A percentile compares a stretch with the other conserved stretches of the same genome.
phyloP scores from a whole-genome alignment of 164 flowering plant species.

The Amborella trichopoda region DNA sequence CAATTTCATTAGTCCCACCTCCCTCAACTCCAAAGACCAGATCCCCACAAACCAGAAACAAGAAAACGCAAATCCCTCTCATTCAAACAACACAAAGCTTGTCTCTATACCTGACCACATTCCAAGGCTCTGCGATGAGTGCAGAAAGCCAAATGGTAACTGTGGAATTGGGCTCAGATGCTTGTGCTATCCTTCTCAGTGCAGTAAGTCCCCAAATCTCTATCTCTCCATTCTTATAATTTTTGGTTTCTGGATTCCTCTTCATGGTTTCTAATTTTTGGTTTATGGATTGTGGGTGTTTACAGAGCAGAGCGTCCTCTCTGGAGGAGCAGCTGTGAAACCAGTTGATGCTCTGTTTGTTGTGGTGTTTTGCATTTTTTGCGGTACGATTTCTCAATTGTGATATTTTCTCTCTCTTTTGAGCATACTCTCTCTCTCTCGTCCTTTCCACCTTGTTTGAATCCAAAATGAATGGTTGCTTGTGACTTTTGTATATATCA shows the following conservation, averaged over 20 bases:
- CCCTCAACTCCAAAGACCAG: too few relatives aligned
- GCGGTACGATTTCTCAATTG: not conserved
- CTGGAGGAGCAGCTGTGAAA: conserved; percentile 10
- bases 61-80: too few relatives aligned
- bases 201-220: conserved; percentile 27
- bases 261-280: not conserved
- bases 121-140: conserved; percentile 45
- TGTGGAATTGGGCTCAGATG: conserved; percentile 54
- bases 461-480: not conserved
- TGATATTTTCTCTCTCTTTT: not conserved
- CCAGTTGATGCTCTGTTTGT: conserved; percentile 11
- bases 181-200: conserved; percentile 39
- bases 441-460: not conserved
- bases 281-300: not conserved
- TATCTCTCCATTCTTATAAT: not conserved
- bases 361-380: conserved; percentile 10
- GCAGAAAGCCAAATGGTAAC: conserved; percentile 41
- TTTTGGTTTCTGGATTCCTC: not conserved
- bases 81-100: too few relatives aligned
- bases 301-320: conserved; percentile 42
- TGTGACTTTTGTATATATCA: not conserved
- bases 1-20: too few relatives aligned
- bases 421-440: not conserved
- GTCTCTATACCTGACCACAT: conserved; percentile 40
- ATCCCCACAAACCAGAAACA: too few relatives aligned